Evolutionary conservation across 1,139 yeast genomes (phyloP), one percentile per base, ranked within the genome.

Genomic region (Scheffersomyces parashehatae): DNA sequence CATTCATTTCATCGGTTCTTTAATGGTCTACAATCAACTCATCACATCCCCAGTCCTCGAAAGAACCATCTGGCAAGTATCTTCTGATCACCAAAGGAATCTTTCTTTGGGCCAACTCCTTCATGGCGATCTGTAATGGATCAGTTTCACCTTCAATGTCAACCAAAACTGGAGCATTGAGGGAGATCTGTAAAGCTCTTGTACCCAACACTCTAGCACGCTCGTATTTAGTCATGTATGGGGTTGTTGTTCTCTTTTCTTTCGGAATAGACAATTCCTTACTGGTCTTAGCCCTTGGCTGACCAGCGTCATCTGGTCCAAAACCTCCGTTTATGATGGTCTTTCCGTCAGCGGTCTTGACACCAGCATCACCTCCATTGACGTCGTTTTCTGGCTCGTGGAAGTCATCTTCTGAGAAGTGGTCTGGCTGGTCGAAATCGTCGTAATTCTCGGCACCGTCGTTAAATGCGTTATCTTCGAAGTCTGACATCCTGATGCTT

Each of bases 121-220:
- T 93, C 90, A 90, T 87, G 48, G 99, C 97, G 49, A 93, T 93
- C 66, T 91, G 97, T 60, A 93, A 75, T n/a, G 99, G 99, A 66
- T 93, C 99, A 6, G 99, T 93, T 67, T 95, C 99, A 59, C 99
- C 99, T 70, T 93, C 99, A 49, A 93, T 81, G 58, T 95, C 99
- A 37, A 95, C 99, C 62, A 93, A 80, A 4, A 93, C 99, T 2
- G 99, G 99, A 0, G 99, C 99, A 63, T 93, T 93, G 86, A 93
- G 88, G 29, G 97, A 88, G 55, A 93, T 93, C 68, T 93, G 99
- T 53, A 93, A 73, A 1, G 99, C 98, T 57, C 99, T 81, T 9
- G 99, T 93, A 29, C 99, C 99, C 57, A 93, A 78, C 48, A 93
- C 89, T 70, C 99, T 82, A 8, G 99, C 99, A 58, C 97, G 82